Evolutionary conservation across 495 filamentous ascomycete genomes (phyloP).

Genomic region (Tuber melanosporum): DNA sequence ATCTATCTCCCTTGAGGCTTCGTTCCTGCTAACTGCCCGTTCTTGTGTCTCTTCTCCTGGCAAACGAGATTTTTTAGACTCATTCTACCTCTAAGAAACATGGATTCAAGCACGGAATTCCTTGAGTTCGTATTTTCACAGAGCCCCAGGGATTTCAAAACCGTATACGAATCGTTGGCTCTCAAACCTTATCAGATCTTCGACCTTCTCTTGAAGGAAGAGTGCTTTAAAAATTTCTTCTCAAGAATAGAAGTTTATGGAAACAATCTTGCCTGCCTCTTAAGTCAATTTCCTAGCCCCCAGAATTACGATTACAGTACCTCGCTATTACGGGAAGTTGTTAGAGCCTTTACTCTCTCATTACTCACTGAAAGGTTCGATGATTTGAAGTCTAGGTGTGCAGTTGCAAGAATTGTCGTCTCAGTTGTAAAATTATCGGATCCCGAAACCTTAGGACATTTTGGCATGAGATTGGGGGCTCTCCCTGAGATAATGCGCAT

Average conservation of each 20-base stretch:
- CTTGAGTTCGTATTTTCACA: conserved; percentile 12
- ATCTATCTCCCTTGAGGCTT: neutral
- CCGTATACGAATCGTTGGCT: conserved; percentile 7
- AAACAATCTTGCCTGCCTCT: neutral
- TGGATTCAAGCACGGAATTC: conserved; percentile 5
- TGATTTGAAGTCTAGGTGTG: neutral
- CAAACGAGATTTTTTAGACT: neutral
- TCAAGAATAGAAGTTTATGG: conserved; percentile 13
- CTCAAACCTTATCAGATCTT: conserved; percentile 19
- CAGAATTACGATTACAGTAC: neutral
- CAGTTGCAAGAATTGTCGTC: conserved; percentile 1
- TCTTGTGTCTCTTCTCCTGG: neutral
- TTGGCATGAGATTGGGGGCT: conserved; percentile 16
- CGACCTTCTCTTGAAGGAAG: conserved; percentile 12
- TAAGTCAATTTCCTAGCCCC: neutral
- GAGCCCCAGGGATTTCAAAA: neutral
- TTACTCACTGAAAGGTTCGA: conserved; percentile 4
- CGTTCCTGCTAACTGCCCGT: neutral
- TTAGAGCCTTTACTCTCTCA: conserved; percentile 15
- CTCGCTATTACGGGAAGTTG: neutral
- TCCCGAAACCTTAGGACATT: neutral
- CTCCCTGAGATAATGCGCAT: conserved; percentile 4
- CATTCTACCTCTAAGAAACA: neutral
- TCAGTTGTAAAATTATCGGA: conserved; percentile 5
- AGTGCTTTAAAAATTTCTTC: conserved; percentile 10